These are phyloP conservation scores for Luffa aegyptiaca DNA, from an alignment of 306 rosid genomes.

Conservation along the genomic window DNA sequence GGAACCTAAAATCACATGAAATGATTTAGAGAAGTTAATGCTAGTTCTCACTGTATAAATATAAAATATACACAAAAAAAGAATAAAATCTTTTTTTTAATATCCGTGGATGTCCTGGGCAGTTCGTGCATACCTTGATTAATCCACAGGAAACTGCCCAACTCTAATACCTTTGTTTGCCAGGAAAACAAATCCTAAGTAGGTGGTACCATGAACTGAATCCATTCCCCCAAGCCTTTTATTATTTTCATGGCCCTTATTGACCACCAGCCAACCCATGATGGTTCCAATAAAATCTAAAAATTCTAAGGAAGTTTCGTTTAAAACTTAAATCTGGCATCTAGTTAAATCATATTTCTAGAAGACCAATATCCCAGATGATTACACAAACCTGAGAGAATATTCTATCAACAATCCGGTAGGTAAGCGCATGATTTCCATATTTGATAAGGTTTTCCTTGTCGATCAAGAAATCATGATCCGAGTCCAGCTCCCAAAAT, in stretches of 20 bases:
- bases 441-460: conserved; percentile 96
- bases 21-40: conserved; percentile 9
- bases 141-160: too few species aligned
- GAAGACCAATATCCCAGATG: conserved; percentile 14
- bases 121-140: too few species aligned
- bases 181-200: too few species aligned
- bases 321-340: conserved; percentile 7
- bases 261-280: too few species aligned
- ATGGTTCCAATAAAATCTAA: background rate
- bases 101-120: too few species aligned
- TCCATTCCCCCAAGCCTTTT: too few species aligned
- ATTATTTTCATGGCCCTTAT: too few species aligned
- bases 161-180: too few species aligned
- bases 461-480: conserved; percentile 95
- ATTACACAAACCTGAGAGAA: conserved; percentile 84
- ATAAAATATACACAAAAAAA: background rate
- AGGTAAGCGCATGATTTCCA: conserved; percentile 98
- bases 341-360: conserved; percentile 9
- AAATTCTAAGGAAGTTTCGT: background rate
- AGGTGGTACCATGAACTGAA: too few species aligned
- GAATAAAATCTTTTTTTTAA: background rate
- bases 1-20: conserved; percentile 49
- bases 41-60: conserved; percentile 14
- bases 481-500: conserved; percentile 99
- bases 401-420: conserved; percentile 96